Percentiles rank a stretch among this genome's conserved stretches.
Evolutionary conservation across 1,139 yeast species (phyloP).

Genomic region (Magnusiomyces clavatus): DNA sequence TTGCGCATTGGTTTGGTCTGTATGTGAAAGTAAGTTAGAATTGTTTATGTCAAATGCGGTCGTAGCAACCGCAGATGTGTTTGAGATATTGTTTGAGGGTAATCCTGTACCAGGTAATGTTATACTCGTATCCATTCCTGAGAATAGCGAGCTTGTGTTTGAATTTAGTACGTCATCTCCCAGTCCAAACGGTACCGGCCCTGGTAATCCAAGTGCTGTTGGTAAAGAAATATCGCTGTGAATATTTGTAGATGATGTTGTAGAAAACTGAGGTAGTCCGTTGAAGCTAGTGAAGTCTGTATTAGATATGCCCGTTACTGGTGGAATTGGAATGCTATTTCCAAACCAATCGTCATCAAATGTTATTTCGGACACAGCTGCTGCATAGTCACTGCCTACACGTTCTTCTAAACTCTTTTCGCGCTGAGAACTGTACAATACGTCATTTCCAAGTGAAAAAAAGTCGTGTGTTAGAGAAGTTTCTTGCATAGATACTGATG

Average conservation of each 20-base stretch:
- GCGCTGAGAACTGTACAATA: background rate
- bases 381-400: slow-evolving; percentile 16
- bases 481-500: slow-evolving; percentile 3
- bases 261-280: background rate
- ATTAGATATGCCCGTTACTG: background rate
- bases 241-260: too few relatives aligned
- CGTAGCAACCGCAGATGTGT: too few relatives aligned
- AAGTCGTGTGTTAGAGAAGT: background rate
- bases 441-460: background rate
- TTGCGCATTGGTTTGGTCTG: background rate
- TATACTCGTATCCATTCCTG: too few relatives aligned
- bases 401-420: slow-evolving; percentile 15
- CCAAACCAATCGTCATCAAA: slow-evolving; percentile 14
- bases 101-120: background rate
- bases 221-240: background rate
- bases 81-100: background rate
- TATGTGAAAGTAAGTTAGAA: background rate
- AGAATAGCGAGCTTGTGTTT: too few relatives aligned
- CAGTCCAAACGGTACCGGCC: background rate
- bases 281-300: background rate
- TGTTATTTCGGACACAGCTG: slow-evolving; percentile 12
- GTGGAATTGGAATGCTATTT: background rate
- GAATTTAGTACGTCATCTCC: too few relatives aligned
- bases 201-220: background rate
- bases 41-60: too few relatives aligned